phyloP scores from a whole-genome alignment of 495 filamentous ascomycete genomes.

The Penicillium lividum region DNA sequence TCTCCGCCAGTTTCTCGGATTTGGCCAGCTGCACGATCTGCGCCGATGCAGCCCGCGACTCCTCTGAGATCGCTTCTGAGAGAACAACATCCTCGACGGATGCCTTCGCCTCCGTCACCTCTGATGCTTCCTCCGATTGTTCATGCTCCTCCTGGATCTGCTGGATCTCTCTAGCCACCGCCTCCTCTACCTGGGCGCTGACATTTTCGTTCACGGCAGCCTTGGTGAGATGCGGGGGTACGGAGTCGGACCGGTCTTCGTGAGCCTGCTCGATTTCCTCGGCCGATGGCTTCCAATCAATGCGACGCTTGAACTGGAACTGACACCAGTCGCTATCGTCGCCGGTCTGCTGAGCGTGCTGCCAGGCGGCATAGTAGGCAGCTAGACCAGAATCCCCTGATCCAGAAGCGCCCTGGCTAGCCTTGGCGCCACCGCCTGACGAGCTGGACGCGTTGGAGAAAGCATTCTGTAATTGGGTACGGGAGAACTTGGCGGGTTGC shows the following conservation, averaged over 20 bases:
- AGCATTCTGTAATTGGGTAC: constrained; percentile 69
- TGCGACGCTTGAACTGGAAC: constrained; percentile 80
- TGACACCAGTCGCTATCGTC: constrained; percentile 86
- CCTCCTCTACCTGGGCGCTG: constrained; percentile 63
- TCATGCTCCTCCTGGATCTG: constrained; percentile 51
- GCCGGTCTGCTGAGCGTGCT: constrained; percentile 68
- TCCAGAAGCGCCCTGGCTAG: constrained; percentile 42
- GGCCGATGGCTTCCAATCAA: constrained; percentile 77
- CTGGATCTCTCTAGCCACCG: constrained; percentile 62
- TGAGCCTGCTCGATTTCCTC: constrained; percentile 51
- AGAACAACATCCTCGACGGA: constrained; percentile 33
- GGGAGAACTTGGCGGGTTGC: constrained; percentile 58
- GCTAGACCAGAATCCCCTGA: constrained; percentile 63
- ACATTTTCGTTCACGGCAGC: constrained; percentile 54
- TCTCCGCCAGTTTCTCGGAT: constrained; percentile 71
- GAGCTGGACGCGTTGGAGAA: constrained; percentile 63
- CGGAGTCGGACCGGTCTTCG: constrained; percentile 31
- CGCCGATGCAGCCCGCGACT: constrained; percentile 69
- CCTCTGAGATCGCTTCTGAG: constrained; percentile 39
- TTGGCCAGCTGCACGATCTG: constrained; percentile 72
- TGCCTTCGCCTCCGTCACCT: constrained; percentile 37
- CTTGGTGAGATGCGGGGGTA: constrained; percentile 57
- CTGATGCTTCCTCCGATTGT: constrained; percentile 41
- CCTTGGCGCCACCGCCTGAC: constrained; percentile 44
- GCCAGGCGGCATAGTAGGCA: constrained; percentile 87